Evolutionary conservation across 306 rosid species (phyloP).

Genomic region (Castanopsis chinensis): DNA sequence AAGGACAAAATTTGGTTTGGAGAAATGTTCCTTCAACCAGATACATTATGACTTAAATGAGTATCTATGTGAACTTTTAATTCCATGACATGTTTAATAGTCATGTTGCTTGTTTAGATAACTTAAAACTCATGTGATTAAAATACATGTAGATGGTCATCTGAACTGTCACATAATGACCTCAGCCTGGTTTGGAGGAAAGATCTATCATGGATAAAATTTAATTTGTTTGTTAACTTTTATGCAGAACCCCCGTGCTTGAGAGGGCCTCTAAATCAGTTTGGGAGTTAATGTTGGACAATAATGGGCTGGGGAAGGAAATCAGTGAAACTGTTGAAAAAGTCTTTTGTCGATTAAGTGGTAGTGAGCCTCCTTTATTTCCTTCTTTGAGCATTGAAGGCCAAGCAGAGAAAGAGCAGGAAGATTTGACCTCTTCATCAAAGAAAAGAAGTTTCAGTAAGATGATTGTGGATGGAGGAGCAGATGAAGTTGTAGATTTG

Average conservation of each 20-base stretch:
- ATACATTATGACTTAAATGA: no score
- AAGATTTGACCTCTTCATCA: constrained; percentile 30
- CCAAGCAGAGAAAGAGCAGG: constrained; percentile 44
- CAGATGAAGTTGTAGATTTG: constrained; percentile 28
- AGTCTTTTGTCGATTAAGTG: constrained; percentile 87
- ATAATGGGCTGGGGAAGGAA: constrained; percentile 76
- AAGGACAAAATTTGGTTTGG: no score
- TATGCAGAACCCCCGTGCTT: constrained; percentile 77
- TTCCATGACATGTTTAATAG: no score
- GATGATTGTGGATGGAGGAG: constrained; percentile 50
- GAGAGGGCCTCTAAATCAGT: constrained; percentile 97
- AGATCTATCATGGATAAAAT: no score
- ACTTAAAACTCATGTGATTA: no score
- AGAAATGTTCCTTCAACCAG: no score
- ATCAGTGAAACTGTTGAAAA: constrained; percentile 80
- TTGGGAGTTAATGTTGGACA: constrained; percentile 90
- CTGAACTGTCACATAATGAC: no score
- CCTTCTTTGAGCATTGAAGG: constrained; percentile 46
- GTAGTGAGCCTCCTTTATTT: constrained; percentile 84
- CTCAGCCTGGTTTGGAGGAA: no score
- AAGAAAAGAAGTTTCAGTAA: constrained; percentile 78
- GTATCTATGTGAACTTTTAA: no score
- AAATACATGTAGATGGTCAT: no score
- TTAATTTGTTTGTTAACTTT: background rate
- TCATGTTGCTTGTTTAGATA: no score